Conservation (phyloP, 2,329 filamentous ascomycete genomes). For the Lasiodiplodia gonubiensis region DNA sequence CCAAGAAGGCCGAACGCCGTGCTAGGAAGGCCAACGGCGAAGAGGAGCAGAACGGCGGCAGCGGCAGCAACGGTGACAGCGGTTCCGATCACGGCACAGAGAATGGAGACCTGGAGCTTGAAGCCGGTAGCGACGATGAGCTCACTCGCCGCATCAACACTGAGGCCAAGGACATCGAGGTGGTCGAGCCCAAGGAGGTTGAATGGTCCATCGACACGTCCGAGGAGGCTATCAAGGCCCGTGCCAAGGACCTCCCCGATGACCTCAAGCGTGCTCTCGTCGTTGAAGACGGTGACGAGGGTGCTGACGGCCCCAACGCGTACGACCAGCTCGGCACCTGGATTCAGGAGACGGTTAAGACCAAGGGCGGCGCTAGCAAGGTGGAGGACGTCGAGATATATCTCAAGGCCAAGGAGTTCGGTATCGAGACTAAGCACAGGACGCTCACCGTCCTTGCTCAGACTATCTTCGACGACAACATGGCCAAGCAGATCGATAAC, state of each 20-base stretch:
- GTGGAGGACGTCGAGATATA: conserved; percentile 91
- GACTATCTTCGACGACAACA: conserved; percentile 90
- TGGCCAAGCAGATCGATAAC: conserved; percentile 82
- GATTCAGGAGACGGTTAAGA: conserved; percentile 78
- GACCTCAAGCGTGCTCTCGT: conserved; percentile 93
- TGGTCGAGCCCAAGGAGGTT: conserved; percentile 76
- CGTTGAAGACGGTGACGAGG: conserved; percentile 75
- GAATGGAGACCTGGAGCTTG: conserved; percentile 68
- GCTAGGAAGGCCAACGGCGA: conserved; percentile 76
- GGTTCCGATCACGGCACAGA: conserved; percentile 68
- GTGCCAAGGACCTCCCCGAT: conserved; percentile 88
- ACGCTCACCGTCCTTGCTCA: conserved; percentile 90
- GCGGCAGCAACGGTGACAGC: conserved; percentile 69
- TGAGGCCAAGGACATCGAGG: conserved; percentile 74
- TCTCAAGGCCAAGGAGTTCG: conserved; percentile 94
- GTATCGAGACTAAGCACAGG: conserved; percentile 93
- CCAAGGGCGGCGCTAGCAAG: conserved; percentile 73
- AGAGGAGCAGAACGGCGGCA: conserved; percentile 49
- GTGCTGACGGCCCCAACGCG: conserved; percentile 76
- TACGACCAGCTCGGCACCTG: conserved; percentile 94
- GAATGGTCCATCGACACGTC: conserved; percentile 98
- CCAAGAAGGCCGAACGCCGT: conserved; percentile 84
- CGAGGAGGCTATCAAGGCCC: conserved; percentile 91
- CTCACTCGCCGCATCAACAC: conserved; percentile 76
- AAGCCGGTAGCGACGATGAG: conserved; percentile 88